Percentiles rank a stretch among this genome's conserved stretches.
Evolutionary conservation across 306 rosid genomes (phyloP).

Genomic region (Vigna trinervia): DNA sequence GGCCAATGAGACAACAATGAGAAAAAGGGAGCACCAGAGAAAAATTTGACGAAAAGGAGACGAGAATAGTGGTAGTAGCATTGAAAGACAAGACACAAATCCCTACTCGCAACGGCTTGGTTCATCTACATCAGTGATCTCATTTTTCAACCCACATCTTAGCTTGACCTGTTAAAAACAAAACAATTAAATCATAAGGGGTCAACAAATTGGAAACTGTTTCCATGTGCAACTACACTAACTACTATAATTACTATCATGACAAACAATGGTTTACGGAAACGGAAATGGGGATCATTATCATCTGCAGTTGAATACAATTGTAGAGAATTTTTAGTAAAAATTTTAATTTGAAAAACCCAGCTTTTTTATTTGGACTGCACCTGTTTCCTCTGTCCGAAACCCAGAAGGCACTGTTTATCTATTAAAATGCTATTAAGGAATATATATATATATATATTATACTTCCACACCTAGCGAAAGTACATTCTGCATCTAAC

Average conservation of each 20-base stretch:
- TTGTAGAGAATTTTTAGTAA: neutral
- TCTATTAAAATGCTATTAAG: neutral
- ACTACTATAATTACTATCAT: neutral
- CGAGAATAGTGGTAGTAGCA: neutral
- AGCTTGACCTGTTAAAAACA: conserved; percentile 74
- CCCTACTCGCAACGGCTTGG: conserved; percentile 99
- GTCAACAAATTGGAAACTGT: conserved; percentile 2
- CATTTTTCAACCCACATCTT: conserved; percentile 87
- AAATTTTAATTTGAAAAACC: neutral
- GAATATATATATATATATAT: neutral
- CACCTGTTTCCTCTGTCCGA: neutral
- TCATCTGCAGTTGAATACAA: neutral
- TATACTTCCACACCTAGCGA: conserved; percentile 13
- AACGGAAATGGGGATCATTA: conserved; percentile 12
- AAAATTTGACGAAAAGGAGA: conserved; percentile 6
- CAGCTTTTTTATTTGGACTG: neutral
- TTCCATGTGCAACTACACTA: conserved; percentile 24
- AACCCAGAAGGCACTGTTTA: conserved; percentile 32
- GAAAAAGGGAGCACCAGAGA: conserved; percentile 28
- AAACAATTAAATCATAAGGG: conserved; percentile 18
- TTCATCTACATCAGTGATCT: conserved; percentile 89
- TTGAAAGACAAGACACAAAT: conserved; percentile 13
- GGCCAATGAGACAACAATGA: conserved; percentile 37
- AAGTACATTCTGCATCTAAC: neutral
- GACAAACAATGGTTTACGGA: neutral